These are phyloP conservation scores for Wolfiporia cocos DNA, from an alignment of 1,284 basidiomycete species.

Conservation along the genomic window DNA sequence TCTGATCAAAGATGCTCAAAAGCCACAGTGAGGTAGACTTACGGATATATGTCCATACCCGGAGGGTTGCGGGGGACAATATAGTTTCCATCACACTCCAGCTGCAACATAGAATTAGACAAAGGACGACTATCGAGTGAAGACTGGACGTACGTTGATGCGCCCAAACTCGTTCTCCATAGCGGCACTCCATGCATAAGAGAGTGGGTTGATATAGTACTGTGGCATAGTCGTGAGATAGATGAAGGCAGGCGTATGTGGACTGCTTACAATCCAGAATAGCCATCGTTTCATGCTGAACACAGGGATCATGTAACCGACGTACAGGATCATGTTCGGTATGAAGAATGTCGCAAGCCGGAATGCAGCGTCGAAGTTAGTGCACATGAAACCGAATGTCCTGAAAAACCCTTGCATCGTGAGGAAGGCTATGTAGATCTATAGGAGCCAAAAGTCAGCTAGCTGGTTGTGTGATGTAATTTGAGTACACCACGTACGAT, in stretches of 20 bases:
- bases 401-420: conserved; percentile 75
- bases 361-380: conserved; percentile 62
- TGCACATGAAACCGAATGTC: conserved; percentile 58
- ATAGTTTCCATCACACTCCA: conserved; percentile 64
- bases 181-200: conserved; percentile 76
- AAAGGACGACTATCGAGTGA: neutral
- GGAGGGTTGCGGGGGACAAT: conserved; percentile 69
- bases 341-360: conserved; percentile 56
- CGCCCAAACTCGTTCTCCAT: conserved; percentile 86
- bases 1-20: conserved; percentile 13
- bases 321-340: conserved; percentile 58
- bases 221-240: too few species aligned
- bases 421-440: conserved; percentile 51
- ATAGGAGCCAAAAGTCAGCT: neutral
- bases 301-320: conserved; percentile 70
- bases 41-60: conserved; percentile 63
- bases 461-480: too few species aligned
- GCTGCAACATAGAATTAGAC: conserved; percentile 22
- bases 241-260: too few species aligned
- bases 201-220: conserved; percentile 73
- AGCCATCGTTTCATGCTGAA: conserved; percentile 83
- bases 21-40: conserved; percentile 21
- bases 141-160: conserved; percentile 37
- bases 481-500: conserved; percentile 29
- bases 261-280: conserved; percentile 73